Evolutionary conservation across 1,139 yeast species (phyloP).

Genomic region (Debaryomyces fabryi): DNA sequence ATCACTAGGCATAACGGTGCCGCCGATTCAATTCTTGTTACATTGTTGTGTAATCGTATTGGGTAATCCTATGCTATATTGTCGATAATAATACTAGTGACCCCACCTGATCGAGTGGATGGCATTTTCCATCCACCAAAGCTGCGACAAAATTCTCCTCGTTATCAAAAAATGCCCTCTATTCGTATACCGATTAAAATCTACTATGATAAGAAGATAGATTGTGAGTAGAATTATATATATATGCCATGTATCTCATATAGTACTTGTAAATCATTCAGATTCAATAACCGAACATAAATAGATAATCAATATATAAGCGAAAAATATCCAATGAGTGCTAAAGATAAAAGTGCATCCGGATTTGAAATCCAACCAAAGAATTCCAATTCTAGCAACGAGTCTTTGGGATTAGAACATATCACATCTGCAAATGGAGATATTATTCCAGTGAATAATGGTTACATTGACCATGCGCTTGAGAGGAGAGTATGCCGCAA

Average conservation of each 20-base stretch:
- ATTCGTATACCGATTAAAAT: neutral
- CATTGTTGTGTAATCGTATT: neutral
- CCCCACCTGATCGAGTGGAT: slow-evolving; percentile 4
- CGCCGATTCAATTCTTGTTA: neutral
- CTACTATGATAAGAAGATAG: neutral
- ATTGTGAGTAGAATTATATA: neutral
- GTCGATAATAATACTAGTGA: neutral
- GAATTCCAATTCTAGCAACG: slow-evolving; percentile 17
- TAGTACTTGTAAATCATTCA: neutral
- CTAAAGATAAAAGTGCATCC: slow-evolving; percentile 1
- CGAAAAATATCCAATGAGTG: neutral
- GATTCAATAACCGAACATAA: neutral
- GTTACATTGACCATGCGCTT: slow-evolving; percentile 19
- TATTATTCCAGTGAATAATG: slow-evolving; percentile 9
- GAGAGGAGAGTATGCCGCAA: slow-evolving; percentile 33
- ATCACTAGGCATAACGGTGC: neutral
- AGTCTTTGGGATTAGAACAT: slow-evolving; percentile 15
- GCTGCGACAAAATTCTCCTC: slow-evolving; percentile 5
- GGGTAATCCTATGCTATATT: neutral
- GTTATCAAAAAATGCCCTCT: slow-evolving; percentile 4
- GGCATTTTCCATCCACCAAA: slow-evolving; percentile 2
- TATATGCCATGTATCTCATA: slow-evolving; percentile 1
- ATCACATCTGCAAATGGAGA: slow-evolving; percentile 18
- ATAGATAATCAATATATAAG: neutral
- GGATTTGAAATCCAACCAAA: slow-evolving; percentile 16